Evolutionary conservation across 148 eudicot genomes (phyloP).

Genomic region (Rhododendron griersonianum): DNA sequence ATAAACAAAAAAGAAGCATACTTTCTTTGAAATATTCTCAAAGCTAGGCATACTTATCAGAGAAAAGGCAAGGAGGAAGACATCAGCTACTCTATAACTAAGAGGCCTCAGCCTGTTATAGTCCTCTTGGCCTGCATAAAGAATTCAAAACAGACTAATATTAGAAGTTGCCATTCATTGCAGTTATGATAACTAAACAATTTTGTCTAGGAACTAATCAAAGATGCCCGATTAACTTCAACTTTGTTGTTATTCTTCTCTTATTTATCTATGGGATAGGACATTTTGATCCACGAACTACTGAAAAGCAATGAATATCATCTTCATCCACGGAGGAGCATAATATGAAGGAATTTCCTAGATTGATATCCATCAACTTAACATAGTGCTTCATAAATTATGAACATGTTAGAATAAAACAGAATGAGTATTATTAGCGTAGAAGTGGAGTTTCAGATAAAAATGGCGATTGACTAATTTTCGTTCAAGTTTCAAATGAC

Average conservation of each 20-base stretch:
- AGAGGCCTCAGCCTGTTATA: constrained; percentile 48
- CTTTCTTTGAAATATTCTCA: constrained; percentile 39
- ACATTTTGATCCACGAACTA: background rate
- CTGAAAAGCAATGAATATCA: background rate
- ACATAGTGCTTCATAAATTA: background rate
- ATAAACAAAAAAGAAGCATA: constrained; percentile 9
- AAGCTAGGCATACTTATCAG: constrained; percentile 46
- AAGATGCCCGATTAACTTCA: background rate
- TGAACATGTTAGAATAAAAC: background rate
- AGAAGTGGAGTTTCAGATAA: background rate
- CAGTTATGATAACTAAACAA: background rate
- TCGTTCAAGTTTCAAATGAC: background rate
- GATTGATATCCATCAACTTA: background rate
- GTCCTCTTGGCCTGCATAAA: constrained; percentile 40
- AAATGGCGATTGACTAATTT: background rate
- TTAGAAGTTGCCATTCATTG: background rate
- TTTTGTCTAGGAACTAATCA: background rate
- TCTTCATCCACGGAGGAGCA: background rate
- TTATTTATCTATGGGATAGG: background rate
- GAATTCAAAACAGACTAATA: background rate
- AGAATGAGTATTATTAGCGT: background rate
- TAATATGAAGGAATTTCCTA: background rate
- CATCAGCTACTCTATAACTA: constrained; percentile 48
- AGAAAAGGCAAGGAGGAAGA: constrained; percentile 42
- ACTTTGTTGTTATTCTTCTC: background rate